Evolutionary conservation across 129 eudicot species (phyloP), one percentile per base, ranked within the genome.

Genomic region (Helichrysum umbraculigerum): DNA sequence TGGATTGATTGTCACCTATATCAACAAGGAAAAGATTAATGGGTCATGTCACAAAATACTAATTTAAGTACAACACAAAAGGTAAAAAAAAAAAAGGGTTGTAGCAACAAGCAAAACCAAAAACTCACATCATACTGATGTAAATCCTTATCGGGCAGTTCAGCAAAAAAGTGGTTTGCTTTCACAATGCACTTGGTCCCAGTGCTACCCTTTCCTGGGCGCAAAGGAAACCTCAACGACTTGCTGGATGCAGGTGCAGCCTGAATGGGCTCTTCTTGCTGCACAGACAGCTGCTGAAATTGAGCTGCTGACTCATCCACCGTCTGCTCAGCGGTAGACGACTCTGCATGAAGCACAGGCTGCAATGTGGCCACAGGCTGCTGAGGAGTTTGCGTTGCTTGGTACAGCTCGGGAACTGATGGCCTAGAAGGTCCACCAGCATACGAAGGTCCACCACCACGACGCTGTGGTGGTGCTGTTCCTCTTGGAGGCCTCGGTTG

Each of bases 321-420:
- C 52, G 54, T 17, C 72, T 77, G 85, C 11, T 52, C 74, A 19
- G 76, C 17, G 39, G 93, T 83, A 77, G 96, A 72, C 39, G 88
- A 85, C 82, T 86, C 95, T 0, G 63, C 73, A 28, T 83, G 89
- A 60, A 56, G 67, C 66, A 73, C 70, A 30, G 87, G 83, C 80
- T 87, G 91, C 82, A 80, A 58, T 39, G 74, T 63, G 60, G 64
- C 73, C 80, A 87, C 93, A 71, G 90, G 85, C 86, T 86, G 96
- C 67, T 87, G 87, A 51, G 96, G 87, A 82, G 94, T 76, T 82
- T 83, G 94, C 61, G 86, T 79, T 52, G 98, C 98, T 92, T 92
- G 98, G 93, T 92, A 89, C 98, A 88, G 97, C 90, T 94, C 97
- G 91, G 97, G 93, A 79, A 73, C 84, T 68, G 91, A 81, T 68